Conservation (phyloP, 176 grass and related monocot genomes). For the Oryza australiensis region DNA sequence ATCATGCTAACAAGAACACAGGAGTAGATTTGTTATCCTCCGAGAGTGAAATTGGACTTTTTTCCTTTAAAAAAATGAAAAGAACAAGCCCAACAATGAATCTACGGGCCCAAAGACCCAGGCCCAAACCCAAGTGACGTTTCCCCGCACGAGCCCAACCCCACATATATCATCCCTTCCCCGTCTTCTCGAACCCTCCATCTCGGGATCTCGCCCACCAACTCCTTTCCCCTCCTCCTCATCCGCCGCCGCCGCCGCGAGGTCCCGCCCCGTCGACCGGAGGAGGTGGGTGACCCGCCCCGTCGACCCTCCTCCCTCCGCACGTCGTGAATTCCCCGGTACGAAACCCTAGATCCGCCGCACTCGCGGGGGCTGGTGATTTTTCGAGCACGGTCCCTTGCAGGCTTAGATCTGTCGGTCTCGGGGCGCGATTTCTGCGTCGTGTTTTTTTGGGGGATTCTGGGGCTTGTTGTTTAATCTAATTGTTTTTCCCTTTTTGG, state of each 20-base stretch:
- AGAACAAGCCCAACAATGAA: too few species aligned
- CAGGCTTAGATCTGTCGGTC: not conserved
- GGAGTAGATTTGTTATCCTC: too few species aligned
- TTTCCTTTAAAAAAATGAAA: too few species aligned
- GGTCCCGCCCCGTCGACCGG: not conserved
- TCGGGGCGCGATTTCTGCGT: not conserved
- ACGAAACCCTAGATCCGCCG: not conserved
- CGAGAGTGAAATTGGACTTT: too few species aligned
- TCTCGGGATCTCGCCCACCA: not conserved
- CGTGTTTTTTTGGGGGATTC: not conserved
- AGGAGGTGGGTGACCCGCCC: not conserved
- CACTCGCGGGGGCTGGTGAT: too few species aligned
- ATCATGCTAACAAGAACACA: too few species aligned
- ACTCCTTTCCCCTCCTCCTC: too few species aligned
- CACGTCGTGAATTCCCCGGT: not conserved
- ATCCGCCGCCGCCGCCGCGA: not conserved
- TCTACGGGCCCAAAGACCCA: not conserved
- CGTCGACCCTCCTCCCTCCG: not conserved
- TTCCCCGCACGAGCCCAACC: not conserved
- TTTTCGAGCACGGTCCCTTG: not conserved
- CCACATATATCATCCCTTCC: not conserved
- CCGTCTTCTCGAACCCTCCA: not conserved
- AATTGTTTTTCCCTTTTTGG: not conserved
- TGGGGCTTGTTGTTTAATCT: not conserved
- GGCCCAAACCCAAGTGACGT: too few species aligned